A percentile compares a stretch with the other conserved stretches of the same genome.
phyloP scores from a whole-genome alignment of 2,329 filamentous ascomycete species.

The Fusarium chuoi region DNA sequence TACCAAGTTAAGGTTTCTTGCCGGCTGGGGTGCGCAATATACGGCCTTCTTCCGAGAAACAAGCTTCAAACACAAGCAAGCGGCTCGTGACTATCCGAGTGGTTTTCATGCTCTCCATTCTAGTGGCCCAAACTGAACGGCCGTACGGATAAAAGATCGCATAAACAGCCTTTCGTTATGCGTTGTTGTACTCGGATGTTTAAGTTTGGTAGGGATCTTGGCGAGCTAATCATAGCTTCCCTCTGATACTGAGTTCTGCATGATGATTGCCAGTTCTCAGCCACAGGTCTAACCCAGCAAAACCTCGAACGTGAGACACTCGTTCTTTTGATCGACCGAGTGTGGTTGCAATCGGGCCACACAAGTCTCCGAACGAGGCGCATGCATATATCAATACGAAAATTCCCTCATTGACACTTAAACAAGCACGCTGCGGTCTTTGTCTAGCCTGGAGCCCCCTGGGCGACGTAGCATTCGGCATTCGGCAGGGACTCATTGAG shows the following conservation, averaged over 20 bases:
- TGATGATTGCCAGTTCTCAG: neutral
- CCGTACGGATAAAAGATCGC: neutral
- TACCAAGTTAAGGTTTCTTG: too few relatives aligned
- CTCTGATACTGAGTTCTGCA: neutral
- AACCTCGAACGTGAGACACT: neutral
- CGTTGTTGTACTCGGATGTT: neutral
- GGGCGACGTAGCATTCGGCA: neutral
- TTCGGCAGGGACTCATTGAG: neutral
- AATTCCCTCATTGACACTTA: neutral
- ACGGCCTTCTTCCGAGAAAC: too few relatives aligned
- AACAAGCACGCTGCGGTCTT: neutral
- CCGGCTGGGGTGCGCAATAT: too few relatives aligned
- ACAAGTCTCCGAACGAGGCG: too few relatives aligned
- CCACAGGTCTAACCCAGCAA: neutral
- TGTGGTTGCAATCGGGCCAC: neutral
- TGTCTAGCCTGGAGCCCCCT: too few relatives aligned
- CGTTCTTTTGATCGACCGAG: neutral
- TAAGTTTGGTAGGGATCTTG: neutral
- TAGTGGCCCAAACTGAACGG: neutral
- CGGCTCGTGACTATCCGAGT: neutral
- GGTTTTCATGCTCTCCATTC: neutral
- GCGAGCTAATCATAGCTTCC: neutral
- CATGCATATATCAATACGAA: neutral
- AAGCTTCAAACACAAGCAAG: neutral
- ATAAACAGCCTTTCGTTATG: neutral